Percentiles rank a stretch among this genome's conserved stretches.
phyloP scores from a whole-genome alignment of 176 grass and related monocot species.

The Oryza brachyantha region DNA sequence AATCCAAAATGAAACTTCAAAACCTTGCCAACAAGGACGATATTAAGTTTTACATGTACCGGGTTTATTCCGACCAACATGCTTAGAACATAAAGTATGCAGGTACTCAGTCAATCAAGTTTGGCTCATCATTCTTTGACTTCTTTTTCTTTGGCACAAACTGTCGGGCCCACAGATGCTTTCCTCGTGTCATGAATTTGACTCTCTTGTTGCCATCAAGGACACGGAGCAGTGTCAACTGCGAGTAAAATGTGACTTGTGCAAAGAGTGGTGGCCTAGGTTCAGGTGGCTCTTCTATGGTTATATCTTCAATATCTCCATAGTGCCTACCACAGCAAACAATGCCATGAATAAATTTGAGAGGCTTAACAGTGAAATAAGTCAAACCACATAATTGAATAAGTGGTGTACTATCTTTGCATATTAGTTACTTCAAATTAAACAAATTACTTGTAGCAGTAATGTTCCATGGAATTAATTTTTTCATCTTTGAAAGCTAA shows the following conservation, averaged over 20 bases:
- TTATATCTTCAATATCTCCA: conserved; percentile 45
- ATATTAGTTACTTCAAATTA: not conserved
- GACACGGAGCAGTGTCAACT: conserved; percentile 31
- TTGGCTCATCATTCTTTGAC: not conserved
- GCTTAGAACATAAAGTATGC: not conserved
- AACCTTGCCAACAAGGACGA: not conserved
- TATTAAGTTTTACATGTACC: not conserved
- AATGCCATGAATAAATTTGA: not conserved
- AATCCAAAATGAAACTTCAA: not conserved
- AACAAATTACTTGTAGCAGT: not conserved
- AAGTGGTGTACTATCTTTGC: not conserved
- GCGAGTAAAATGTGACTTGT: conserved; percentile 49
- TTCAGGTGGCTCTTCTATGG: conserved; percentile 37
- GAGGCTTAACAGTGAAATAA: not conserved
- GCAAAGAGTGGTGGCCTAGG: conserved; percentile 46
- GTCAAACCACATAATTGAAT: not conserved
- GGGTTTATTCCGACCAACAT: not conserved
- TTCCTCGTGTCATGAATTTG: conserved; percentile 53
- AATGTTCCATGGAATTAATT: not conserved
- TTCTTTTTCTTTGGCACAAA: conserved; percentile 59
- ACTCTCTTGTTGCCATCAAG: conserved; percentile 38
- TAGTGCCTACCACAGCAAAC: conserved; percentile 9
- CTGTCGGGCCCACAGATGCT: conserved; percentile 61
- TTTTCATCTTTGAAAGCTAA: not conserved
- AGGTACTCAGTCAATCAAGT: not conserved